Evolutionary conservation across 78 protist genomes (phyloP).

Genomic region (Diacronema lutheri): DNA sequence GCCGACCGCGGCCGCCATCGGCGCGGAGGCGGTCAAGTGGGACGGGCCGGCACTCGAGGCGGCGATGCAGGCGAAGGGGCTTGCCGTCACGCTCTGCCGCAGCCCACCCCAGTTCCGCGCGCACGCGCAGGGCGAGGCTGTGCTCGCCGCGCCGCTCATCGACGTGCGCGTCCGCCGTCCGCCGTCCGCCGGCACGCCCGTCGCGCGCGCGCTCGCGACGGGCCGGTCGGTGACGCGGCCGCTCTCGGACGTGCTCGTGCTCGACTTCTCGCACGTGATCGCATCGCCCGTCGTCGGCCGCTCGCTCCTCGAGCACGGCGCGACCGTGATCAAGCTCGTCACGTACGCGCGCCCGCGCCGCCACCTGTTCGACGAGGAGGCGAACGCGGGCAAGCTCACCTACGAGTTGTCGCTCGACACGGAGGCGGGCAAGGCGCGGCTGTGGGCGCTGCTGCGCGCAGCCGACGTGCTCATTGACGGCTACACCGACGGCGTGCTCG

Average conservation of each 20-base stretch:
- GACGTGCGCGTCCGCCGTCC: too few species aligned
- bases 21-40: not conserved
- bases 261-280: conserved; percentile 4
- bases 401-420: not conserved
- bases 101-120: not conserved
- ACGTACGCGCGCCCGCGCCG: not conserved
- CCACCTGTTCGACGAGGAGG: not conserved
- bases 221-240: not conserved
- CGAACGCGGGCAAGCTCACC: not conserved
- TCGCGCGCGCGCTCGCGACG: not conserved
- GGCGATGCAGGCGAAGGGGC: not conserved
- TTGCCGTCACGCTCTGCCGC: not conserved
- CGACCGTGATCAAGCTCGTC: not conserved
- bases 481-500: not conserved
- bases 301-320: not conserved
- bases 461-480: not conserved
- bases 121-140: not conserved
- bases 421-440: not conserved
- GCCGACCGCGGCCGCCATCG: not conserved
- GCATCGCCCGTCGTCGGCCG: not conserved
- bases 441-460: not conserved
- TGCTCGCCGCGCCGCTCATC: not conserved
- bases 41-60: not conserved
- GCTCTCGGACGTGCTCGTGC: not conserved
- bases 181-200: not conserved